Evolutionary conservation across 129 eudicot species (phyloP).

Genomic region (Helichrysum umbraculigerum): DNA sequence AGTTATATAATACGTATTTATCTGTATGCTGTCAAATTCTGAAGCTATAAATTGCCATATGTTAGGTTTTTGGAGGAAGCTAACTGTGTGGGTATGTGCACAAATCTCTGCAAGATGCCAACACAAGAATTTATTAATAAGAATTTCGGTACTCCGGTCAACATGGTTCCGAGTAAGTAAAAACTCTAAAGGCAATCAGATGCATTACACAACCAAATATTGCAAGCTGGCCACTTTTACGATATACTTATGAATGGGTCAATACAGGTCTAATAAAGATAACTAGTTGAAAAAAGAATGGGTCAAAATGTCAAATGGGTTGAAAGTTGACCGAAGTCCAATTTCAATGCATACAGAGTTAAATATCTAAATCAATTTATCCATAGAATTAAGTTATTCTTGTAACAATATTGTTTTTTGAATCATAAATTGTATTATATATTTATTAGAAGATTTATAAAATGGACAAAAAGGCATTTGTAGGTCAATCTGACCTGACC

Average conservation of each 20-base stretch:
- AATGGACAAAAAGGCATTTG: background rate
- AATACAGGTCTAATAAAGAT: background rate
- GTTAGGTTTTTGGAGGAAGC: conserved; percentile 81
- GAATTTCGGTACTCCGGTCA: conserved; percentile 65
- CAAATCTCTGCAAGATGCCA: conserved; percentile 91
- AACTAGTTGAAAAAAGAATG: background rate
- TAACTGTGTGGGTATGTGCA: conserved; percentile 95
- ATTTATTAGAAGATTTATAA: background rate
- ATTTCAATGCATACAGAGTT: background rate
- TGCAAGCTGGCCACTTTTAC: background rate
- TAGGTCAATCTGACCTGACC: conserved; percentile 14
- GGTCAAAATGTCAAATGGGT: background rate
- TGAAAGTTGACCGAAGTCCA: background rate
- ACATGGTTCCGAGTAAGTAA: conserved; percentile 95
- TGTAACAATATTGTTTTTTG: background rate
- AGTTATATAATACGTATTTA: background rate
- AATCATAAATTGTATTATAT: background rate
- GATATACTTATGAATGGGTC: background rate
- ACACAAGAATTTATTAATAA: conserved; percentile 80
- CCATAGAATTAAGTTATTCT: background rate
- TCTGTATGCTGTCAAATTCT: background rate
- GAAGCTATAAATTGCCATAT: background rate
- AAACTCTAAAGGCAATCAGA: background rate
- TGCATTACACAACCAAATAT: background rate
- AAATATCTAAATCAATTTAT: background rate